Base-by-base conservation (phyloP, 345 rosid species). In the Rubroshorea leprosula region DNA sequence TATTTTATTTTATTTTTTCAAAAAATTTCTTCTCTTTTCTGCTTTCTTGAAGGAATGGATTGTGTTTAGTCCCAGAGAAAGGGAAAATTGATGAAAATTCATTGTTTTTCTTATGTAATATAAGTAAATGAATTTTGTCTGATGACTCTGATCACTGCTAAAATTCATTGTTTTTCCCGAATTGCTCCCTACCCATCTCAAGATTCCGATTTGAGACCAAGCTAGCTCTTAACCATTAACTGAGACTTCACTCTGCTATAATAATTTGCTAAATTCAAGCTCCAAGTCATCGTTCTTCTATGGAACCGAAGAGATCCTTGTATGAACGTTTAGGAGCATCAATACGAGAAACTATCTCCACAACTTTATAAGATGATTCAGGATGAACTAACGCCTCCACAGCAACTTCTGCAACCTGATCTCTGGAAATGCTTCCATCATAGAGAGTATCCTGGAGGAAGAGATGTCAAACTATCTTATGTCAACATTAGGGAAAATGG, bases 371-470 rank as follows among this genome's bases (percentile, higher is more conserved):
- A 25, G 74, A 70, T 48, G 95, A 75, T 78, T 88, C 90, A 0
- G 83, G 86, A 45, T 64, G 67, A 35, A 68, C 50, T 56, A 91
- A 61, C 51, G 96, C 87, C 78, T 86, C 88, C 15, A 88, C 87
- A 15, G 96, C 85, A 62, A 82, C 90, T 74, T 88, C 90, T 1
- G 95, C 95, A 10, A 88, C 96, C 65, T 69, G 77, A 68, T 85
- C 96, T 71, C 96, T 80, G 14, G 97, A 90, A 64, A 90, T 85
- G 67, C 72, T 75, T 15, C 96, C 96, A 68, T 78, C 87, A 54
- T 67, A 87, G 19, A 87, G 74, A 21, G 90, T 85, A 67, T 90
- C 96, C 96, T 90, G 66, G 3, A 15, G 57, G 12, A 23, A 15
- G 45, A 21, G 10, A 54, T 23, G 47, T 45, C 48, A 51, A 50